A percentile compares a stretch with the other conserved stretches of the same genome.
These are phyloP conservation scores for Penicillium sp. DNA, from an alignment of 2,329 filamentous ascomycete species.

Conservation along the genomic window DNA sequence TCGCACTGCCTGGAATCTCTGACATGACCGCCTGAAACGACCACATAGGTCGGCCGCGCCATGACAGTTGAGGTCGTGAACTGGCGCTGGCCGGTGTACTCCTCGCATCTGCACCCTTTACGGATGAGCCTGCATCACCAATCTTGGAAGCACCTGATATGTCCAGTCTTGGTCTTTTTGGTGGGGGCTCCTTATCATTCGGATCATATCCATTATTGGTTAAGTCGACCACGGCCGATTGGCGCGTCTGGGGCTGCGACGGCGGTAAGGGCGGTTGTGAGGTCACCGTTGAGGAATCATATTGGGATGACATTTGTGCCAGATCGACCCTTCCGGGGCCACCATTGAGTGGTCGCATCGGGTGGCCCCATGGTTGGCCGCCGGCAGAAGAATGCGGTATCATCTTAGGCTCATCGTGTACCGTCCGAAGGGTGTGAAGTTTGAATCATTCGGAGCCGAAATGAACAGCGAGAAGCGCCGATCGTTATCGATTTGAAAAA, in stretches of 20 bases:
- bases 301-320: constrained; percentile 21
- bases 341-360: constrained; percentile 33
- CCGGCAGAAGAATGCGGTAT: constrained; percentile 43
- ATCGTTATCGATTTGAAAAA: neutral
- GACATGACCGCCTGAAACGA: constrained; percentile 40
- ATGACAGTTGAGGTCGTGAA: constrained; percentile 30
- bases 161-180: constrained; percentile 40
- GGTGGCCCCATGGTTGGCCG: constrained; percentile 40
- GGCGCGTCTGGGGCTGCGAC: constrained; percentile 17
- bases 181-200: constrained; percentile 36
- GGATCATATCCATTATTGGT: constrained; percentile 31
- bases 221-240: constrained; percentile 38
- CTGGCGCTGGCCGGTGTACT: constrained; percentile 27
- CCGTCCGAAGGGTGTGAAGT: constrained; percentile 19
- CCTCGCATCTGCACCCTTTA: constrained; percentile 29
- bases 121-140: constrained; percentile 22
- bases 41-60: constrained; percentile 40
- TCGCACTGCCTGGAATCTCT: constrained; percentile 30
- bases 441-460: constrained; percentile 22
- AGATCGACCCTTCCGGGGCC: constrained; percentile 28
- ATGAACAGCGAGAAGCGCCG: neutral
- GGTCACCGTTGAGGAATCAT: constrained; percentile 27
- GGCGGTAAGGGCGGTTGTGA: constrained; percentile 22
- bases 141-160: constrained; percentile 21
- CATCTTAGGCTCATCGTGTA: constrained; percentile 43